These are phyloP conservation scores for Coemansia furcata DNA, from an alignment of 192 early-diverging fungal genomes.

Conservation along the genomic window DNA sequence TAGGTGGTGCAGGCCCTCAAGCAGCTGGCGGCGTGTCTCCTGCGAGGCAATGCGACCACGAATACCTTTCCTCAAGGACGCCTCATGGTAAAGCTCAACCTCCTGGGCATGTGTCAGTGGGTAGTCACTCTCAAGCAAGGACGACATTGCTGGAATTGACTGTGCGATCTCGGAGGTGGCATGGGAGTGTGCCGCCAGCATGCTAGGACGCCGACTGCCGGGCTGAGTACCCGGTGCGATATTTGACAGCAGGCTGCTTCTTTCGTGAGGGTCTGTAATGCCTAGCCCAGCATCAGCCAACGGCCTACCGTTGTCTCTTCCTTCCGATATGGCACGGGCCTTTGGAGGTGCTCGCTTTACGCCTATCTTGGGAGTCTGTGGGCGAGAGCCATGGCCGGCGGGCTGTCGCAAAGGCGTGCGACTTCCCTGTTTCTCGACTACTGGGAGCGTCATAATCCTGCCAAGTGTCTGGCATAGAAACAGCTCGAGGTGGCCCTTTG, in stretches of 20 bases:
- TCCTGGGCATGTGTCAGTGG: constrained; percentile 39
- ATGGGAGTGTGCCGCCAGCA: background rate
- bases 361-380: constrained; percentile 17
- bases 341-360: constrained; percentile 7
- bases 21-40: constrained; percentile 81
- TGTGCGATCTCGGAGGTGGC: background rate
- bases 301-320: background rate
- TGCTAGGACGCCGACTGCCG: constrained; percentile 20
- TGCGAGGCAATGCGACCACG: constrained; percentile 56
- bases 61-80: constrained; percentile 37
- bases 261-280: constrained; percentile 6
- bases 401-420: constrained; percentile 18
- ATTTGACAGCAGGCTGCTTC: background rate
- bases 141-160: constrained; percentile 9
- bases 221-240: background rate
- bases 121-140: constrained; percentile 22
- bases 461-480: constrained; percentile 50
- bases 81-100: constrained; percentile 36
- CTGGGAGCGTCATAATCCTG: constrained; percentile 36
- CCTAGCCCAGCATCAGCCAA: constrained; percentile 8
- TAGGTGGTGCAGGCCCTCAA: constrained; percentile 67
- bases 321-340: background rate
- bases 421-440: constrained; percentile 31
- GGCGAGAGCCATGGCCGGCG: constrained; percentile 8
- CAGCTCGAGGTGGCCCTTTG: constrained; percentile 49